Evolutionary conservation across 2,329 filamentous ascomycete species (phyloP).

Genomic region (Penicillium crustosum): DNA sequence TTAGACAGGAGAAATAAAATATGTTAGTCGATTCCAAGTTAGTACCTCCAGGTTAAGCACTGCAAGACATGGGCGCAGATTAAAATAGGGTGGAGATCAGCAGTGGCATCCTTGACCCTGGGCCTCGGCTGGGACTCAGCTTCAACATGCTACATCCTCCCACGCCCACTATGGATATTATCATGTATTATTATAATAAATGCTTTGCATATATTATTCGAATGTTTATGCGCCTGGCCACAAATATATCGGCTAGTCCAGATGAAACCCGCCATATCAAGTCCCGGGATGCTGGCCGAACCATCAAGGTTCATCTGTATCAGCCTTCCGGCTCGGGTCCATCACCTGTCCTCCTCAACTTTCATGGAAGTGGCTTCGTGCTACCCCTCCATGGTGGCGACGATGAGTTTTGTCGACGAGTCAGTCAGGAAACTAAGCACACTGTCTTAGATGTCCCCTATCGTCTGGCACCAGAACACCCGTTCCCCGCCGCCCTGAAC

Average conservation of each 20-base stretch:
- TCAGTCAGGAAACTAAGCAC: constrained; percentile 29
- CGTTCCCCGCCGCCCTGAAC: constrained; percentile 43
- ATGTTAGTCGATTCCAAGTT: too few species aligned
- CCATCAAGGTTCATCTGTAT: constrained; percentile 37
- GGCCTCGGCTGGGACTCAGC: not conserved
- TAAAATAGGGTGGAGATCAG: not conserved
- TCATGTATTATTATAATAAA: constrained; percentile 22
- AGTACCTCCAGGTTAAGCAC: not conserved
- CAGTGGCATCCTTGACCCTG: not conserved
- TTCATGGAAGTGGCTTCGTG: constrained; percentile 38
- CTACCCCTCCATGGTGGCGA: constrained; percentile 34
- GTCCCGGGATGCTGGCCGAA: constrained; percentile 31
- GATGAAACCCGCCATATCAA: constrained; percentile 32
- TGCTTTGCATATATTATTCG: constrained; percentile 22
- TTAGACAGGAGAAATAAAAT: not conserved
- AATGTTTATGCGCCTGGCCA: constrained; percentile 2
- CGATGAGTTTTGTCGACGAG: constrained; percentile 31
- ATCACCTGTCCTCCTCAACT: constrained; percentile 35
- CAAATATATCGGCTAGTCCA: constrained; percentile 11
- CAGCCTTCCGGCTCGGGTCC: constrained; percentile 17
- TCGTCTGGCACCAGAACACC: constrained; percentile 42
- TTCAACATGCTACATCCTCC: not conserved
- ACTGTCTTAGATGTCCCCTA: constrained; percentile 43
- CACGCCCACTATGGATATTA: not conserved
- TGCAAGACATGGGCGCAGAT: not conserved